Percentiles rank a stretch among this genome's conserved stretches.
Evolutionary conservation across 345 rosid genomes (phyloP).

Genomic region (Lepidium didymum): DNA sequence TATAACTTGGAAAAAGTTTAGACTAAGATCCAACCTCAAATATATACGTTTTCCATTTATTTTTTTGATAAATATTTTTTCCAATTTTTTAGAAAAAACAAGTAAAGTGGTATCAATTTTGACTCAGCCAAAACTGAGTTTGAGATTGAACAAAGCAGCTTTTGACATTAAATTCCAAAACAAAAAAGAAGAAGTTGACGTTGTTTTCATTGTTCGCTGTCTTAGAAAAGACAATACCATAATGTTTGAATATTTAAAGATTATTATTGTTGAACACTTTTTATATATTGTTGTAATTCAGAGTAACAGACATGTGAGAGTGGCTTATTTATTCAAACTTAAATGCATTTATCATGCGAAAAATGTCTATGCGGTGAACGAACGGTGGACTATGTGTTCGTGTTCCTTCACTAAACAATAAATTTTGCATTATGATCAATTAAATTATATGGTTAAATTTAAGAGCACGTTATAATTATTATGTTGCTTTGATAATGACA

Average conservation of each 20-base stretch:
- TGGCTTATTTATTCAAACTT: not conserved
- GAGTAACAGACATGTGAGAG: not conserved
- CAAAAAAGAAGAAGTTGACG: not conserved
- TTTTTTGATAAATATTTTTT: too few relatives aligned
- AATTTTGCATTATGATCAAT: not conserved
- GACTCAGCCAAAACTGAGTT: too few relatives aligned
- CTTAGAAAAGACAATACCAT: constrained; percentile 13
- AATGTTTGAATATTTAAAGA: not conserved
- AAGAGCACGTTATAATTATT: not conserved
- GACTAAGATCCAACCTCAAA: too few relatives aligned
- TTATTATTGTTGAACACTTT: not conserved
- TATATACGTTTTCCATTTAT: too few relatives aligned
- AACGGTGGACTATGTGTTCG: not conserved
- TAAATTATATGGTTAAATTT: not conserved
- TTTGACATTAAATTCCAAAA: constrained; percentile 18
- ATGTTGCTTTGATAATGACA: not conserved
- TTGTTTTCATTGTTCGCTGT: constrained; percentile 14
- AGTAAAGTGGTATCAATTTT: too few relatives aligned
- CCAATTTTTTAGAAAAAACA: too few relatives aligned
- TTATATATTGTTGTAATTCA: not conserved
- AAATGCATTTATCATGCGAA: not conserved
- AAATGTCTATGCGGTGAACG: not conserved
- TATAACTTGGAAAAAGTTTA: too few relatives aligned
- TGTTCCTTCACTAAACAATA: not conserved
- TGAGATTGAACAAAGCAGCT: constrained; percentile 14